Evolutionary conservation across 768 basidiomycete genomes (phyloP).

Genomic region (Psilocybe subaeruginosa): DNA sequence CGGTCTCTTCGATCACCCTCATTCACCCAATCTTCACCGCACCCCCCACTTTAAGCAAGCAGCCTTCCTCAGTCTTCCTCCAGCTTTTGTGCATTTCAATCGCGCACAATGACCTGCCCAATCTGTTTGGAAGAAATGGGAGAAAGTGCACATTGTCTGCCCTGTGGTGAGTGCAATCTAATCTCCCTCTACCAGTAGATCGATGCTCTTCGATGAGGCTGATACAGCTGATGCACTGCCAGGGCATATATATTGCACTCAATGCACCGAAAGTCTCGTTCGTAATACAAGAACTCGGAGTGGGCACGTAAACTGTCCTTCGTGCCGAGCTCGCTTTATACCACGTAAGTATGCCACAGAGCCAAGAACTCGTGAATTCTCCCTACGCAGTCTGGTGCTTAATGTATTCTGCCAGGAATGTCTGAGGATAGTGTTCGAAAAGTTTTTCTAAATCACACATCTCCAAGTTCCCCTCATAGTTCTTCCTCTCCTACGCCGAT

Average conservation of each 20-base stretch:
- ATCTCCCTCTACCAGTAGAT: background rate
- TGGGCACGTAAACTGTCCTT: conserved; percentile 2
- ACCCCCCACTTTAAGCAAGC: background rate
- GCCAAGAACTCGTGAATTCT: background rate
- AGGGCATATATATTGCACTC: conserved; percentile 11
- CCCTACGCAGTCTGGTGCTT: background rate
- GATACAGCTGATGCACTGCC: background rate
- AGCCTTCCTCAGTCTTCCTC: background rate
- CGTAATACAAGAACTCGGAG: background rate
- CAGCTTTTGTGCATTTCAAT: background rate
- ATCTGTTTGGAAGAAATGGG: background rate
- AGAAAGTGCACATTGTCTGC: background rate
- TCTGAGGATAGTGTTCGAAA: background rate
- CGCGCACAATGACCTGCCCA: background rate
- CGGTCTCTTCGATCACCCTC: background rate
- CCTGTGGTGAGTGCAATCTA: background rate
- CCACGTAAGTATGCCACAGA: background rate
- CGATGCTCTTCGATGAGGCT: background rate
- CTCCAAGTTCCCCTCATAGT: background rate
- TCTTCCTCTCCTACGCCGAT: background rate
- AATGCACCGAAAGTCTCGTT: background rate
- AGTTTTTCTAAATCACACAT: conserved; percentile 3
- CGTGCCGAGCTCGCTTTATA: background rate
- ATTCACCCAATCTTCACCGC: background rate
- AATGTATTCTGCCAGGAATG: background rate